phyloP scores from a whole-genome alignment of 257 asterid species.

The Nicotiana paniculata region DNA sequence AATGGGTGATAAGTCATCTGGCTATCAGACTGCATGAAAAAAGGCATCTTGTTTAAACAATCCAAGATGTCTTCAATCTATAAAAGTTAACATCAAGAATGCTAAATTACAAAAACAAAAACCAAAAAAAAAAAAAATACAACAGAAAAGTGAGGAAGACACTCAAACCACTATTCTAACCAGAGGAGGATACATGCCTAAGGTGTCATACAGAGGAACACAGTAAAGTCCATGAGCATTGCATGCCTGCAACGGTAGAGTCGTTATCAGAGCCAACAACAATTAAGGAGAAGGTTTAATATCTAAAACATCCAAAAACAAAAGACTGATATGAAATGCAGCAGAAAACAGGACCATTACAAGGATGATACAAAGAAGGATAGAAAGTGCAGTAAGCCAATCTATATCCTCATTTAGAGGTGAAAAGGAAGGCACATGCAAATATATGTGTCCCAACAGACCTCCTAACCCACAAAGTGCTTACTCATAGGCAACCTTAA shows the following conservation, averaged over 20 bases:
- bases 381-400: neutral
- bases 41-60: neutral
- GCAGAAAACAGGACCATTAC: neutral
- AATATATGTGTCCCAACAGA: neutral
- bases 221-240: constrained; percentile 92
- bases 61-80: neutral
- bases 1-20: neutral
- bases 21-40: neutral
- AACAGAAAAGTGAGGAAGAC: neutral
- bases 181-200: constrained; percentile 48
- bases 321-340: neutral
- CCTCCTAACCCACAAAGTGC: neutral
- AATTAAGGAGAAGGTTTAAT: neutral
- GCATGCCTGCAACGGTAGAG: constrained; percentile 68
- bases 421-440: neutral
- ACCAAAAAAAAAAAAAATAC: neutral
- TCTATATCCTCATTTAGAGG: neutral
- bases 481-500: neutral
- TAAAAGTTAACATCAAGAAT: neutral
- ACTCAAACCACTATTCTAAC: neutral
- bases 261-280: constrained; percentile 13
- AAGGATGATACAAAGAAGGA: neutral
- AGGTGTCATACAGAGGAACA: constrained; percentile 89
- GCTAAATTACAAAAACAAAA: neutral
- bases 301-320: neutral